A percentile compares a stretch with the other conserved stretches of the same genome.
Conservation (phyloP, 1,139 yeast species). For the Geotrichum klebahnii region DNA sequence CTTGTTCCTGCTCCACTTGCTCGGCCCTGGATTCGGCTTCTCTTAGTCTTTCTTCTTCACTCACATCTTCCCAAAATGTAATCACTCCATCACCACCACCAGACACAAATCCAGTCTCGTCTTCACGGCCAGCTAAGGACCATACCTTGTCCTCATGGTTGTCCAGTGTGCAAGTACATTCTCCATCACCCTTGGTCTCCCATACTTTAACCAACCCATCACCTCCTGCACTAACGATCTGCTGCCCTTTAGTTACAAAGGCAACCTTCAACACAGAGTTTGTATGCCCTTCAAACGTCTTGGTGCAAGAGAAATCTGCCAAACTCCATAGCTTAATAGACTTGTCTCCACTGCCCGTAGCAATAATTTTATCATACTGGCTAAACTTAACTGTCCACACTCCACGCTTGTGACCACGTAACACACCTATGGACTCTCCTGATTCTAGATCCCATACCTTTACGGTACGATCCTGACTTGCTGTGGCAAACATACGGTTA, state of each 20-base stretch:
- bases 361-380: slow-evolving; percentile 66
- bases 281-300: slow-evolving; percentile 91
- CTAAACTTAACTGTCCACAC: slow-evolving; percentile 88
- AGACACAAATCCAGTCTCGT: slow-evolving; percentile 66
- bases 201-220: slow-evolving; percentile 91
- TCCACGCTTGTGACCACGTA: slow-evolving; percentile 90
- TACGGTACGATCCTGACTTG: slow-evolving; percentile 90
- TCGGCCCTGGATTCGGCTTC: slow-evolving; percentile 46
- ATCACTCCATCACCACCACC: slow-evolving; percentile 96
- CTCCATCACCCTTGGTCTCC: slow-evolving; percentile 68
- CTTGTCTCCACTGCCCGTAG: slow-evolving; percentile 85
- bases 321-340: slow-evolving; percentile 87
- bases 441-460: slow-evolving; percentile 79
- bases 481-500: slow-evolving; percentile 83
- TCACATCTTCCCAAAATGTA: slow-evolving; percentile 82
- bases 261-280: slow-evolving; percentile 82
- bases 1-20: slow-evolving; percentile 82
- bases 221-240: slow-evolving; percentile 81
- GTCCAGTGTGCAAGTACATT: slow-evolving; percentile 75
- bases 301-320: slow-evolving; percentile 64
- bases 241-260: slow-evolving; percentile 63
- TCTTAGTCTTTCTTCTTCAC: slow-evolving; percentile 44
- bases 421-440: slow-evolving; percentile 80
- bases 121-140: slow-evolving; percentile 64
- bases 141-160: slow-evolving; percentile 92